phyloP scores from a whole-genome alignment of 306 rosid genomes.

The Phaseolus lunatus region DNA sequence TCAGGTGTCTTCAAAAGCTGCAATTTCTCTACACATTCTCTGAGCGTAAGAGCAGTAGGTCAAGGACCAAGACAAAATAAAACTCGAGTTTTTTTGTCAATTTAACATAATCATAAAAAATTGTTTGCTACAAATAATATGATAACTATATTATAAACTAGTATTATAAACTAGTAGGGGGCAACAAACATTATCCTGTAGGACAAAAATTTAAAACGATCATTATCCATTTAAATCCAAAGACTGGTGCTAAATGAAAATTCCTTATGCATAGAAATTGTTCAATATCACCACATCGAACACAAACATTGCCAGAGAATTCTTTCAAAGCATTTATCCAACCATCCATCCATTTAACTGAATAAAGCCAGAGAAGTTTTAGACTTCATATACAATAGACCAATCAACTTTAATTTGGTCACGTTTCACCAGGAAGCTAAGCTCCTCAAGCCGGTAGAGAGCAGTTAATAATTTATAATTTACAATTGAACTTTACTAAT shows the following conservation, averaged over 20 bases:
- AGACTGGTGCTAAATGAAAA: slow-evolving; percentile 8
- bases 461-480: slow-evolving; percentile 16
- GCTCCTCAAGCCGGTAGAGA: background rate
- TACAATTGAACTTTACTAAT: background rate
- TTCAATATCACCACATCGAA: background rate
- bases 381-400: slow-evolving; percentile 5
- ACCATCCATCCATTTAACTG: slow-evolving; percentile 26
- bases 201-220: background rate
- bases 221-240: slow-evolving; percentile 5
- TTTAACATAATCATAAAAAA: slow-evolving; percentile 30
- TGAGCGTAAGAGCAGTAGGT: slow-evolving; percentile 75
- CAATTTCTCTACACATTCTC: slow-evolving; percentile 99
- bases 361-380: slow-evolving; percentile 19
- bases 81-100: slow-evolving; percentile 5
- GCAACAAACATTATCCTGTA: background rate
- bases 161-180: too few relatives aligned
- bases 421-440: slow-evolving; percentile 1
- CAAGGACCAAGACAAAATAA: slow-evolving; percentile 57
- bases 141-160: slow-evolving; percentile 34
- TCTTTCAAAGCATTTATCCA: slow-evolving; percentile 6
- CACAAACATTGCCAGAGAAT: background rate
- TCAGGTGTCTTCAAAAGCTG: slow-evolving; percentile 95
- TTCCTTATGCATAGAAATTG: background rate
- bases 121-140: slow-evolving; percentile 8
- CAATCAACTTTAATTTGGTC: background rate